Evolutionary conservation across 331 rosid species (phyloP).

Genomic region (Stylosanthes scabra): DNA sequence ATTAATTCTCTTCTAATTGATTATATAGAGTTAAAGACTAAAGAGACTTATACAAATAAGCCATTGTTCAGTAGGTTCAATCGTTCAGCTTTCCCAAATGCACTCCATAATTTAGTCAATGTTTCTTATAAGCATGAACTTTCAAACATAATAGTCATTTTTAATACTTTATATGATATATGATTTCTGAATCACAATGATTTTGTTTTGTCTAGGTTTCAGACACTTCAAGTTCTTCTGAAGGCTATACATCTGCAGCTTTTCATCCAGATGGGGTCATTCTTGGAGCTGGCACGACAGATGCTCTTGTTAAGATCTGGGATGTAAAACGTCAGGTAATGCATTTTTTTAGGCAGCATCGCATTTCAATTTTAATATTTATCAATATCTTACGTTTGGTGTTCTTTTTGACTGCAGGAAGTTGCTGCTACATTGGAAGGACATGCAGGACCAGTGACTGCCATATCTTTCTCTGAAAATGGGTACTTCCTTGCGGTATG

Average conservation of each 20-base stretch:
- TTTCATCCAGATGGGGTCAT: constrained; percentile 99
- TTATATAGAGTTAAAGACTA: no score
- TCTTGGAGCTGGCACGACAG: constrained; percentile 96
- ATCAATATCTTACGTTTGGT: constrained; percentile 11
- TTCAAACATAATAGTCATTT: no score
- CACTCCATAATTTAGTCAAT: no score
- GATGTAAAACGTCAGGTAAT: constrained; percentile 97
- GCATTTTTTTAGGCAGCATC: constrained; percentile 13
- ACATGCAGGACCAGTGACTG: constrained; percentile 86
- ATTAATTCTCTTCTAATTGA: no score
- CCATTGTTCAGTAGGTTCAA: no score
- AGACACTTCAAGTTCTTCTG: constrained; percentile 61
- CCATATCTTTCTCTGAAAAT: constrained; percentile 96
- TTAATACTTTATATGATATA: not conserved
- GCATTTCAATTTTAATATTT: constrained; percentile 27
- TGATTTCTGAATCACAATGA: constrained; percentile 16
- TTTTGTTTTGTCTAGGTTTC: constrained; percentile 62
- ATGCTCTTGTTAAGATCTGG: constrained; percentile 92
- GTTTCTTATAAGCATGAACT: no score
- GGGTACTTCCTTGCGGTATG: constrained; percentile 99
- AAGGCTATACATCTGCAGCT: constrained; percentile 96
- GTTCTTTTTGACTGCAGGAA: constrained; percentile 57
- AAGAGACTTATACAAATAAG: no score
- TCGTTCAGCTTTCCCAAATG: no score
- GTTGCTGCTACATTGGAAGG: constrained; percentile 97